These are phyloP conservation scores for Hyaloscypha finlandica DNA, from an alignment of 495 filamentous ascomycete species.

Conservation along the genomic window DNA sequence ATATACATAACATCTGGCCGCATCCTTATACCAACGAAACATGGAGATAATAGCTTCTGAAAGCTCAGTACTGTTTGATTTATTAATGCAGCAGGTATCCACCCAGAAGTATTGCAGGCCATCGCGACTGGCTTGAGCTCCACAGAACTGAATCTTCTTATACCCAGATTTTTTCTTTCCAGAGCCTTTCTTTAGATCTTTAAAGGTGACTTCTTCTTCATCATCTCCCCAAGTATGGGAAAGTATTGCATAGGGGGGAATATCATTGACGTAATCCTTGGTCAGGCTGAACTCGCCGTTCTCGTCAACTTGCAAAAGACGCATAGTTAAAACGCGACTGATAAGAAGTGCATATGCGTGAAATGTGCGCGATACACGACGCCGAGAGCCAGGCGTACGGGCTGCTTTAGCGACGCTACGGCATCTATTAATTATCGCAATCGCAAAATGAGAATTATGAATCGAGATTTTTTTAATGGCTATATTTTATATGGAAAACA, in stretches of 20 bases:
- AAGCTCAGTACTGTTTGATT: slow-evolving; percentile 36
- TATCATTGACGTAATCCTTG: background rate
- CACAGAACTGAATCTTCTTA: slow-evolving; percentile 34
- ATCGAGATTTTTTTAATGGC: too few relatives aligned
- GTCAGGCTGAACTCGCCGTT: slow-evolving; percentile 13
- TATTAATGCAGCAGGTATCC: slow-evolving; percentile 44
- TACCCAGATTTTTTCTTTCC: background rate
- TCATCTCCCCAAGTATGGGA: slow-evolving; percentile 34
- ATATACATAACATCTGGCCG: background rate
- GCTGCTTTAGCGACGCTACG: too few relatives aligned
- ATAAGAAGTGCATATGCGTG: too few relatives aligned
- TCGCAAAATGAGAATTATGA: too few relatives aligned
- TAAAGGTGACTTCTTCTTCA: slow-evolving; percentile 30
- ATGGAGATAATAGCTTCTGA: slow-evolving; percentile 38
- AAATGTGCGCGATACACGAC: too few relatives aligned
- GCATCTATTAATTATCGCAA: too few relatives aligned
- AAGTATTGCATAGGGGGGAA: slow-evolving; percentile 31
- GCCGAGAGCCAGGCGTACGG: too few relatives aligned
- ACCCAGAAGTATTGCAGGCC: slow-evolving; percentile 39
- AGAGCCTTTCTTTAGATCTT: slow-evolving; percentile 24
- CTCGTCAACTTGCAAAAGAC: background rate
- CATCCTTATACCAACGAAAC: background rate
- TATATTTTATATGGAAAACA: too few relatives aligned
- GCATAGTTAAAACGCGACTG: background rate
- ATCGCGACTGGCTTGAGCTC: slow-evolving; percentile 18